These are phyloP conservation scores for Aspergillus steynii DNA, from an alignment of 495 filamentous ascomycete species.

Conservation along the genomic window DNA sequence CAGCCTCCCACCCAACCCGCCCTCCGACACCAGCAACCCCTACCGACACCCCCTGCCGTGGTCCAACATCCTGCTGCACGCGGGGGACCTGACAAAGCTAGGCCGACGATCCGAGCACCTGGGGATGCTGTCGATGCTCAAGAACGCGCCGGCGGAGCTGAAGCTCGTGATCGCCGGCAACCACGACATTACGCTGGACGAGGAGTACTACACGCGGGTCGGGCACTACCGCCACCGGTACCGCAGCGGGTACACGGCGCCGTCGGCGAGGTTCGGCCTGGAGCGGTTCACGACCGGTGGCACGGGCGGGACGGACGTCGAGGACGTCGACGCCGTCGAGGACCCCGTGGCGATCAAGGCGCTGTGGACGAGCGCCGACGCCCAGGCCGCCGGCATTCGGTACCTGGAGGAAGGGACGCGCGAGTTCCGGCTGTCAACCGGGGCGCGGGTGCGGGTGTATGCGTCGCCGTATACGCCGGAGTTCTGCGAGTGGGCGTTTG, in stretches of 20 bases:
- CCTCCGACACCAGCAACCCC: constrained; percentile 22
- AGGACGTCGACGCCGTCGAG: constrained; percentile 17
- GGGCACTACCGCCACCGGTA: constrained; percentile 37
- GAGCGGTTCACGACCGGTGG: background rate
- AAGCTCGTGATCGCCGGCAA: constrained; percentile 84
- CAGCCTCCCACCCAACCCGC: constrained; percentile 34
- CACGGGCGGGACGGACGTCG: constrained; percentile 11
- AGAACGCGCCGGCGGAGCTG: constrained; percentile 57
- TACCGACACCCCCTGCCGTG: constrained; percentile 52
- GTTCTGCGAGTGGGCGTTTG: constrained; percentile 61
- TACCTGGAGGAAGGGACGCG: constrained; percentile 69
- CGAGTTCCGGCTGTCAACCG: constrained; percentile 55
- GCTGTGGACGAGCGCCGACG: constrained; percentile 51
- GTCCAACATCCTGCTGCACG: constrained; percentile 69
- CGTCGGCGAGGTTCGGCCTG: constrained; percentile 5
- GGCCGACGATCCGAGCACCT: constrained; percentile 58
- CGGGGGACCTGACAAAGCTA: constrained; percentile 69
- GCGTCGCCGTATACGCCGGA: constrained; percentile 69
- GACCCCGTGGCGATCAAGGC: constrained; percentile 32
- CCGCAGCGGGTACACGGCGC: constrained; percentile 18
- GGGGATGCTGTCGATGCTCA: constrained; percentile 53
- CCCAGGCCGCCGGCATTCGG: constrained; percentile 51
- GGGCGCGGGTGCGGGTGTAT: constrained; percentile 63
- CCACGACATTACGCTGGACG: constrained; percentile 74
- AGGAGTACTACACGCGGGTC: constrained; percentile 41